Percentiles rank a stretch among this genome's conserved stretches.
Evolutionary conservation across 257 asterid genomes (phyloP).

Genomic region (Solanum appendiculatum): DNA sequence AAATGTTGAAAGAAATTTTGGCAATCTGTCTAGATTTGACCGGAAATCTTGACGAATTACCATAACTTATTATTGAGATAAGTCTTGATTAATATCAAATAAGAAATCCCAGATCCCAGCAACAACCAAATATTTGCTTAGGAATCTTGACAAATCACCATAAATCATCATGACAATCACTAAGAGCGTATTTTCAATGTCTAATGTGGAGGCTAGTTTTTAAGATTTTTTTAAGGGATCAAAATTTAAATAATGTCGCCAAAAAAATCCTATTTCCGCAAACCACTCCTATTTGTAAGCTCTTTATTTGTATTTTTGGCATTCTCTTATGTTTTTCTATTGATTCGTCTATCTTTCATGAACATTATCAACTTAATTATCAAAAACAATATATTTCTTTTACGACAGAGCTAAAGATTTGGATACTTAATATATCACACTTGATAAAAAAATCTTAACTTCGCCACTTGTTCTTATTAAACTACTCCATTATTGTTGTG

Average conservation of each 20-base stretch:
- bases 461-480: not conserved
- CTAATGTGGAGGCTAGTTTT: too few species aligned
- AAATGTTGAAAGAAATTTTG: too few species aligned
- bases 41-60: not conserved
- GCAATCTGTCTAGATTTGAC: not conserved
- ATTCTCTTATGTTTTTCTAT: not conserved
- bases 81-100: not conserved
- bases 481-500: not conserved
- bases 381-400: not conserved
- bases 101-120: not conserved
- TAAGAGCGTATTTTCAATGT: not conserved
- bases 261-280: not conserved
- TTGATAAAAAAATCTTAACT: not conserved
- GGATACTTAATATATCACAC: not conserved
- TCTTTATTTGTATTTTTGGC: not conserved
- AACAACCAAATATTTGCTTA: not conserved
- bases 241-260: not conserved
- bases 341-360: not conserved
- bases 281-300: not conserved
- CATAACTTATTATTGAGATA: not conserved
- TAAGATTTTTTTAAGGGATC: too few species aligned
- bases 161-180: not conserved
- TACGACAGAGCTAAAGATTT: not conserved
- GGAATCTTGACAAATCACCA: not conserved
- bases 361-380: not conserved